A percentile compares a stretch with the other conserved stretches of the same genome.
Evolutionary conservation across 352 stramenopile species (phyloP).

Genomic region (Globisporangium nagaii): DNA sequence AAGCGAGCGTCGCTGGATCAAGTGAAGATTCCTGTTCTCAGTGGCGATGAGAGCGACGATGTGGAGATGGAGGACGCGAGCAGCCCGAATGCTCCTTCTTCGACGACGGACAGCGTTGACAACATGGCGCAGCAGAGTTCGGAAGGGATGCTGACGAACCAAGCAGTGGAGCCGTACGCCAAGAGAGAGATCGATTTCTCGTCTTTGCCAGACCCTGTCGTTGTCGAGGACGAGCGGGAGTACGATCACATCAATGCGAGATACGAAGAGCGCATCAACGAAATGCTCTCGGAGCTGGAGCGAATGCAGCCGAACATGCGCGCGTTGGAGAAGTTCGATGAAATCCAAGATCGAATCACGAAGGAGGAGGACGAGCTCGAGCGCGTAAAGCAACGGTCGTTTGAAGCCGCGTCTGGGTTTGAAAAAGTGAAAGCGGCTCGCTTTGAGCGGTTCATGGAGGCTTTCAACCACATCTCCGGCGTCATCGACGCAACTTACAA

Average conservation of each 20-base stretch:
- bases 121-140: slow-evolving; percentile 16
- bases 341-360: slow-evolving; percentile 73
- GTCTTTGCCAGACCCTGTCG: slow-evolving; percentile 57
- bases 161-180: slow-evolving; percentile 33
- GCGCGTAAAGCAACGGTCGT: slow-evolving; percentile 55
- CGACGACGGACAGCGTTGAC: slow-evolving; percentile 15
- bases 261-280: slow-evolving; percentile 63
- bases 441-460: slow-evolving; percentile 88
- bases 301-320: slow-evolving; percentile 98
- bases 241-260: slow-evolving; percentile 77
- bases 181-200: slow-evolving; percentile 89
- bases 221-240: slow-evolving; percentile 79
- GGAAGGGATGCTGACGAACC: slow-evolving; percentile 43
- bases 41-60: slow-evolving; percentile 26
- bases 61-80: slow-evolving; percentile 59
- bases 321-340: slow-evolving; percentile 81
- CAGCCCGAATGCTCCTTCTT: neutral
- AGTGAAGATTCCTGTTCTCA: slow-evolving; percentile 83
- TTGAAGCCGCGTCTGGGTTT: slow-evolving; percentile 61
- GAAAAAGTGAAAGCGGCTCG: slow-evolving; percentile 68
- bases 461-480: slow-evolving; percentile 92
- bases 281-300: slow-evolving; percentile 84
- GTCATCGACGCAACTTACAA: slow-evolving; percentile 95
- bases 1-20: slow-evolving; percentile 94
- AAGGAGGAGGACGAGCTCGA: slow-evolving; percentile 81